Evolutionary conservation across 169 alveolate genomes (phyloP), one percentile per base, ranked within the genome.

Genomic region (Blepharisma undulans): DNA sequence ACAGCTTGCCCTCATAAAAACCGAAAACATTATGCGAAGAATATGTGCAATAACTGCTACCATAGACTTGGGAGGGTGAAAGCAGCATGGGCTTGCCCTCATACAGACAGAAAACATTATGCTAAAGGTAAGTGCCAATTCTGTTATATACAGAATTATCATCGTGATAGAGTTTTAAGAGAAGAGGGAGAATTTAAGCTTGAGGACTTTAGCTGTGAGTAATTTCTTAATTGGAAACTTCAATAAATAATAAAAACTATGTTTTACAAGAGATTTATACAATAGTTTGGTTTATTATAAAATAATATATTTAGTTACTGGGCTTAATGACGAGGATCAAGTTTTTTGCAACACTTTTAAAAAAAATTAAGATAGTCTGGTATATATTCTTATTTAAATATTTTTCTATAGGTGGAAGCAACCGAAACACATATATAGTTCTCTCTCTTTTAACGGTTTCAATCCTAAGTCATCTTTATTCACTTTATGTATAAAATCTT

Each of bases 31-130:
- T 96, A 96, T 84, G 98, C 98, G 30, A 96, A 95, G 92, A 95
- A 95, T 25, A 96, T 96, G 98, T 96, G 98, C 92, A 93, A 91
- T 74, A 95, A 96, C 84, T 96, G 98, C 81, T 96, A 96, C 80
- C 97, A 95, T 78, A 92, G 92, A 74, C 87, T 91, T 76, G 98
- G 98, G 32, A 92, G 98, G 77, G 93, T 93, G n/a, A 93, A 94
- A 85, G 84, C 91, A 76, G 96, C 97, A 21, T 89, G 93, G 93
- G 88, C 80, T 1, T 96, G 98, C 85, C 92, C 92, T 16, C 98
- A 96, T 85, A 66, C 22, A 22, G 91, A 86, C 12, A 60, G 91
- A 29, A 59, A 27, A 66, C 84, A 71, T 29, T 86, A 86, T 66
- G 91, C 91, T 4, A 86, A 86, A 86, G 91, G 91, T 10, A 19